phyloP scores from a whole-genome alignment of 2,329 filamentous ascomycete species.

The Rhynchosporium agropyri region DNA sequence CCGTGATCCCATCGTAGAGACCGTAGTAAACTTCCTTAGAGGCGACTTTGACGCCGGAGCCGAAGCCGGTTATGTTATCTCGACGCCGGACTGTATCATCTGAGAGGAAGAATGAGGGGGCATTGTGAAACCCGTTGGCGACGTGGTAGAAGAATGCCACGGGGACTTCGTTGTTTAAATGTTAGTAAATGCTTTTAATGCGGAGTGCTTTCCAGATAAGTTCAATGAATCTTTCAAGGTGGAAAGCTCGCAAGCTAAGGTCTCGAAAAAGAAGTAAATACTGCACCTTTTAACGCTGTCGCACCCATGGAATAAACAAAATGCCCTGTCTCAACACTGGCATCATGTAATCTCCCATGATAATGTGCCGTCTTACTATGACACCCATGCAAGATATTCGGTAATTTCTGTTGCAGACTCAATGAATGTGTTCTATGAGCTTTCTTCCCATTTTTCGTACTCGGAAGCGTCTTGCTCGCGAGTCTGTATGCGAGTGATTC shows the following conservation, averaged over 20 bases:
- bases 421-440: conserved; percentile 17
- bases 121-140: conserved; percentile 71
- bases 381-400: conserved; percentile 8
- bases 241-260: no score
- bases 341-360: conserved; percentile 30
- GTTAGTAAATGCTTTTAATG: background rate
- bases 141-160: conserved; percentile 59
- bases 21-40: conserved; percentile 63
- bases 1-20: conserved; percentile 65
- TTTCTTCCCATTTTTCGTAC: conserved; percentile 10
- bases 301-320: conserved; percentile 28
- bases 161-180: conserved; percentile 20
- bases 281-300: conserved; percentile 26
- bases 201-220: no score
- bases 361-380: conserved; percentile 22
- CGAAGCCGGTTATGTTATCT: conserved; percentile 63
- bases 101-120: conserved; percentile 63
- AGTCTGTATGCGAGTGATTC: conserved; percentile 32
- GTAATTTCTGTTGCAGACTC: conserved; percentile 8
- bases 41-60: conserved; percentile 63
- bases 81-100: conserved; percentile 63
- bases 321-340: conserved; percentile 28
- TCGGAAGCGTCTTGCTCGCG: conserved; percentile 27
- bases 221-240: no score
- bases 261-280: background rate